Base-by-base conservation (phyloP, 2,329 filamentous ascomycete genomes). In the Daldinia sp. region DNA sequence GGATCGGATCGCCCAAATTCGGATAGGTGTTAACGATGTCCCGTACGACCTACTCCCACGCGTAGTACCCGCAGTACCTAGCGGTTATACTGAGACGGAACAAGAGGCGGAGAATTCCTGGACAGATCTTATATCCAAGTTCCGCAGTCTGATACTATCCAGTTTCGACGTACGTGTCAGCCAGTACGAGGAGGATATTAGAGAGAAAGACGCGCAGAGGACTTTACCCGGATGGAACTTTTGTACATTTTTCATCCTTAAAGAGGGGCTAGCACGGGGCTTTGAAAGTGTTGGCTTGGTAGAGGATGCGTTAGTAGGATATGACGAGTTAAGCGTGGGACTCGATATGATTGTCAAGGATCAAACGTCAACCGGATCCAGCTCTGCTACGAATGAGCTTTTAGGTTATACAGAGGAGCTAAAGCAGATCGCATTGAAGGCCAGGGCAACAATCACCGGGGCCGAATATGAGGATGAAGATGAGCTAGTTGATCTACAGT, bases 231-330 rank as follows among this genome's bases (percentile, higher is more conserved):
- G 96, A 0, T 99, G 96, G 96, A 99, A 99, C 77, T 99, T 99
- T 78, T 98, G 96, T 80, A 99, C 96, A 0, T 99, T 99, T 78
- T 99, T 99, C 78, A 94, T 99, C 15, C 85, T 99, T 7, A 99
- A 99, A 77, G 96, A 99, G 79, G 96, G 96, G 0, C 83, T 99
- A 39, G 95, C 96, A 1, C 88, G 93, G 72, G 97, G 95, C 0
- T 97, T 99, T 73, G 97, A 99, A 79, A 98, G 93, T 77, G 94
- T 98, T 2, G 97, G 97, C 0, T 84, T 99, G 9, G 93, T 98
- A 7, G 96, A 99, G 77, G 96, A 99, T 84, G 95, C 96, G 2
- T 82, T 99, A 42, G 92, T 96, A 4, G 93, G 94, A 13, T 99
- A 99, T 74, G 96, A 98, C 78, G 95, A 99, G 81, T 88, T 99